Conservation (phyloP, 2,329 filamentous ascomycete genomes). For the Ploettnerulaceae sp. region DNA sequence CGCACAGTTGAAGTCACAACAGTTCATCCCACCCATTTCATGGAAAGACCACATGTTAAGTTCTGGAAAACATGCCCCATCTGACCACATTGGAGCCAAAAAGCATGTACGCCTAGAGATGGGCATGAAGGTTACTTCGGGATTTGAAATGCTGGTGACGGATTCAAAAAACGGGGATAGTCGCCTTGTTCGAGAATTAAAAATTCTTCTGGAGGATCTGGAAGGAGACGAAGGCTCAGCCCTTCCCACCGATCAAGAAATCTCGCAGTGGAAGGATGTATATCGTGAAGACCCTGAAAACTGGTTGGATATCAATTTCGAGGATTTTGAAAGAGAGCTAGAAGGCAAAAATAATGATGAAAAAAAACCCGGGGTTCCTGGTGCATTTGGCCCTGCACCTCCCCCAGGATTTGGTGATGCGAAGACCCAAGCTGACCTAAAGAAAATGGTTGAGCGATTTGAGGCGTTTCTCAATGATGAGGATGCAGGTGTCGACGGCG, state of each 20-base stretch:
- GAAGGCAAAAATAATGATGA: slow-evolving; percentile 43
- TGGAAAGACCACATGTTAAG: slow-evolving; percentile 41
- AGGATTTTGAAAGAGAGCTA: slow-evolving; percentile 82
- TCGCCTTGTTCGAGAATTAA: slow-evolving; percentile 67
- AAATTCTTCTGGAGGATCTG: slow-evolving; percentile 69
- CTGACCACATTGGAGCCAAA: slow-evolving; percentile 24
- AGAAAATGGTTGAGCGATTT: slow-evolving; percentile 91
- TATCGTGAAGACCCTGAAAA: slow-evolving; percentile 73
- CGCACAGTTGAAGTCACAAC: slow-evolving; percentile 83
- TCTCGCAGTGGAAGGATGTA: slow-evolving; percentile 59
- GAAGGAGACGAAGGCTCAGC: slow-evolving; percentile 38
- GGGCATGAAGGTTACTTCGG: slow-evolving; percentile 86
- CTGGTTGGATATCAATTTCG: slow-evolving; percentile 90
- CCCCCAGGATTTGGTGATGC: slow-evolving; percentile 58
- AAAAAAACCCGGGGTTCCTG: slow-evolving; percentile 25
- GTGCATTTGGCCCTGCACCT: slow-evolving; percentile 28
- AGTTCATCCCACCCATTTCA: slow-evolving; percentile 61
- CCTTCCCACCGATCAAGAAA: slow-evolving; percentile 70
- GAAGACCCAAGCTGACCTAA: slow-evolving; percentile 67
- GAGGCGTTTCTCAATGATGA: slow-evolving; percentile 88
- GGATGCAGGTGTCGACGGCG: slow-evolving; percentile 72
- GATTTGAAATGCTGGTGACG: slow-evolving; percentile 80
- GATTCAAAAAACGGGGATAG: slow-evolving; percentile 65
- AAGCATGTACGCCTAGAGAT: slow-evolving; percentile 47
- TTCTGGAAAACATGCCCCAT: slow-evolving; percentile 28